Conservation (phyloP, 2,329 filamentous ascomycete species). For the Rutstroemia sp. region DNA sequence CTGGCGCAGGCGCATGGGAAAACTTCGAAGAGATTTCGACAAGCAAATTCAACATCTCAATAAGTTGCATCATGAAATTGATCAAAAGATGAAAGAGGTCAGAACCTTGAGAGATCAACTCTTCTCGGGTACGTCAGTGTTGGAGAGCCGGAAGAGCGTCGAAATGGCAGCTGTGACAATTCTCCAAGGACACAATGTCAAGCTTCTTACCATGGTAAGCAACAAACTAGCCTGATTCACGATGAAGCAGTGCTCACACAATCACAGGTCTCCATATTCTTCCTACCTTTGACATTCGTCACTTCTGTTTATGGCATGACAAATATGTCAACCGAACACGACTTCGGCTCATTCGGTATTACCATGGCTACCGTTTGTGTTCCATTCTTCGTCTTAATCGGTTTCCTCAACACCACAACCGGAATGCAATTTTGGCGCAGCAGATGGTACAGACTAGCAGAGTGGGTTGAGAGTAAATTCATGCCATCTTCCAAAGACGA, state of each 20-base stretch:
- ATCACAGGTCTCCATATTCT: constrained; percentile 39
- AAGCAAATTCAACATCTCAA: constrained; percentile 37
- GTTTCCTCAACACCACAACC: constrained; percentile 36
- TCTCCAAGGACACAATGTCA: constrained; percentile 54
- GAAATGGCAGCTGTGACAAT: constrained; percentile 44
- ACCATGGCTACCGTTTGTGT: constrained; percentile 34
- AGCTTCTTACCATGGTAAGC: constrained; percentile 50
- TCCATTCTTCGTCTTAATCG: constrained; percentile 41
- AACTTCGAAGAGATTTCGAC: constrained; percentile 36
- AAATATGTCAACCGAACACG: constrained; percentile 35
- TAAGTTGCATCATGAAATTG: constrained; percentile 33
- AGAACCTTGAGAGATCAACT: constrained; percentile 51
- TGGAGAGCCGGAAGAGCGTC: constrained; percentile 52
- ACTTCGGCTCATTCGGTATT: constrained; percentile 39
- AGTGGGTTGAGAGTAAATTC: no score
- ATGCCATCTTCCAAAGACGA: no score
- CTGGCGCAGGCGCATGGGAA: constrained; percentile 38
- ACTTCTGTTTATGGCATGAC: constrained; percentile 52
- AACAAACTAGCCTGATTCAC: background rate
- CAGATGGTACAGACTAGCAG: constrained; percentile 15
- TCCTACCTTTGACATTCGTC: constrained; percentile 54
- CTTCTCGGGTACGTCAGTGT: constrained; percentile 55
- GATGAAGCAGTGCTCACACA: background rate
- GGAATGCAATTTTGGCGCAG: constrained; percentile 26
- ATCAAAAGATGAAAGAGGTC: constrained; percentile 45